Evolutionary conservation across 352 stramenopile species (phyloP).

Genomic region (Plasmopara muralis): DNA sequence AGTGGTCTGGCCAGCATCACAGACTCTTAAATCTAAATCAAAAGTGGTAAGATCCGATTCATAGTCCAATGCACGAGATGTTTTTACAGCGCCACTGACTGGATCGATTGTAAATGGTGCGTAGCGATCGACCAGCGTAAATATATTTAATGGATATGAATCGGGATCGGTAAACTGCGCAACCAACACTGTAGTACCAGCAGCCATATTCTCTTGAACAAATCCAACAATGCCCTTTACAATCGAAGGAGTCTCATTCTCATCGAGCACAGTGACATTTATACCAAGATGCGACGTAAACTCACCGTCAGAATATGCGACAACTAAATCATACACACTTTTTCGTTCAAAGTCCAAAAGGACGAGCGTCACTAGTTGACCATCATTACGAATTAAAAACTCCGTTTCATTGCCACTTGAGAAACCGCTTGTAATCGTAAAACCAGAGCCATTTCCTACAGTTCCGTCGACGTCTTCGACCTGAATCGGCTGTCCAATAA

Average conservation of each 20-base stretch:
- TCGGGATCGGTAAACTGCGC: slow-evolving; percentile 36
- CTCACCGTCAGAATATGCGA: slow-evolving; percentile 27
- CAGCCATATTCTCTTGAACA: slow-evolving; percentile 34
- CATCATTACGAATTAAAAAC: slow-evolving; percentile 38
- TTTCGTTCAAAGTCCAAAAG: slow-evolving; percentile 35
- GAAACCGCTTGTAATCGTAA: slow-evolving; percentile 22
- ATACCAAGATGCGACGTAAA: slow-evolving; percentile 21
- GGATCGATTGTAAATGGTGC: slow-evolving; percentile 17
- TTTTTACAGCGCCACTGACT: slow-evolving; percentile 23
- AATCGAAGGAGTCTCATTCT: slow-evolving; percentile 44
- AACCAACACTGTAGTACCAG: slow-evolving; percentile 24
- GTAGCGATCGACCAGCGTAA: slow-evolving; percentile 18
- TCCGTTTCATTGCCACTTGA: slow-evolving; percentile 11
- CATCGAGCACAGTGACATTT: slow-evolving; percentile 32
- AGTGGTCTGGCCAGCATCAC: slow-evolving; percentile 20
- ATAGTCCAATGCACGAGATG: slow-evolving; percentile 38
- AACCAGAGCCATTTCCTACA: slow-evolving; percentile 20
- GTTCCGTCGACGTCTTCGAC: slow-evolving; percentile 39
- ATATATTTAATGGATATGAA: slow-evolving; percentile 18
- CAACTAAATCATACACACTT: slow-evolving; percentile 7
- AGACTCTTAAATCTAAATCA: slow-evolving; percentile 38
- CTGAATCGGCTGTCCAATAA: slow-evolving; percentile 37
- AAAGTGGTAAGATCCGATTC: slow-evolving; percentile 32
- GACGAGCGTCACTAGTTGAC: slow-evolving; percentile 32
- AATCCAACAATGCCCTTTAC: slow-evolving; percentile 12